Base-by-base conservation (phyloP, 345 rosid genomes). In the Turnera subulata region DNA sequence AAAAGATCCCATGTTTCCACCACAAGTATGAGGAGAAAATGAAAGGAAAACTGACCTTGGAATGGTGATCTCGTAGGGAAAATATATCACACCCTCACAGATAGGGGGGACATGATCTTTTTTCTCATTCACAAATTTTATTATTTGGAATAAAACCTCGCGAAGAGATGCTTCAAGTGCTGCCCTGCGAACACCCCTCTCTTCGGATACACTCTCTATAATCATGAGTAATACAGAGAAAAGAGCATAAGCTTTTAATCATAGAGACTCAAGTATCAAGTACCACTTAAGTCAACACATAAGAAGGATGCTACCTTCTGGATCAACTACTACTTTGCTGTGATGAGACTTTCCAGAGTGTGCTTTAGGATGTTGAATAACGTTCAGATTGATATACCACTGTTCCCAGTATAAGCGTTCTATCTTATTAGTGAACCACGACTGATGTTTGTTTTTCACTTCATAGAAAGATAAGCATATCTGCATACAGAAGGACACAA, bases 81-180 rank as follows among this genome's bases (percentile, higher is more conserved):
- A 93, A 70, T 84, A 82, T 67, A 84, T 53, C 7, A 81, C 84
- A 12, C 86, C 82, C 33, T 93, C 97, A 1, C 86, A 68, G 65
- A 93, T 82, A 5, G 96, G 78, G 61, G 99, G 99, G 48, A 93
- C 85, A 16, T 93, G 99, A 56, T 93, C 99, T 62, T 84, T 93
- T 66, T 89, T 93, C 77, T 89, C 97, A 62, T 89, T 93, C 65
- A 84, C 97, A 66, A 87, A 93, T 66, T 78, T 93, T 60, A 93
- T 85, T 61, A 89, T 81, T 61, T 93, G 99, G 82, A 89, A 89
- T 52, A 93, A 53, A 61, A 85, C 97, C 49, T 93, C 95, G 42
- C 70, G 88, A 53, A 93, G 78, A 45, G 92, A 82, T 50, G 83
- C 77, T 74, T 93, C 97, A 53, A 89, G 85, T 66, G 83, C 67